Conservation (phyloP, 2,329 filamentous ascomycete genomes). For the Fusarium decemcellulare region DNA sequence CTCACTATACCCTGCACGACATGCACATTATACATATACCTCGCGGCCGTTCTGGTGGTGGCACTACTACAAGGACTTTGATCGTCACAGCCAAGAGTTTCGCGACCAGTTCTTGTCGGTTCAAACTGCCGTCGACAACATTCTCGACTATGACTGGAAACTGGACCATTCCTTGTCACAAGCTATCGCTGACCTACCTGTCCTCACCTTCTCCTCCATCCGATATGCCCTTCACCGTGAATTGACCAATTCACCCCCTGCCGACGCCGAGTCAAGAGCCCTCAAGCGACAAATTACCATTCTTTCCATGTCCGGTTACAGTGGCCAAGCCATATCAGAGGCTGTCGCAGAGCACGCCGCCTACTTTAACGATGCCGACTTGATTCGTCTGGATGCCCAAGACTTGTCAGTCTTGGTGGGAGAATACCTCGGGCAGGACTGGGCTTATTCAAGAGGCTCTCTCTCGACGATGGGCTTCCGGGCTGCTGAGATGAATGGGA, state of each 20-base stretch:
- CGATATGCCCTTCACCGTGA: conserved; percentile 48
- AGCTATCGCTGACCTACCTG: conserved; percentile 52
- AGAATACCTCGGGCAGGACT: conserved; percentile 77
- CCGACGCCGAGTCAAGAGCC: conserved; percentile 49
- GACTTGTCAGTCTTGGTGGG: conserved; percentile 79
- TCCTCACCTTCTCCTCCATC: conserved; percentile 52
- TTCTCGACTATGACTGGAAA: conserved; percentile 49
- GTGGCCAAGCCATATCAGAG: conserved; percentile 55
- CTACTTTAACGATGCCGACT: conserved; percentile 72
- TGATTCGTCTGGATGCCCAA: conserved; percentile 77
- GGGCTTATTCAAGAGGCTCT: conserved; percentile 61
- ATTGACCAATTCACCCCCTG: conserved; percentile 45
- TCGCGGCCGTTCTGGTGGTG: conserved; percentile 58
- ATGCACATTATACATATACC: conserved; percentile 52
- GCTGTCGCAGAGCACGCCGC: conserved; percentile 75
- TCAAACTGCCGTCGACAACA: conserved; percentile 45
- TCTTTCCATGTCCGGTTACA: conserved; percentile 55
- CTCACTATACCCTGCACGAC: conserved; percentile 51
- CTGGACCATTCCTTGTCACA: conserved; percentile 53
- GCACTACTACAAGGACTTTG: conserved; percentile 55
- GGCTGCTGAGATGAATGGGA: conserved; percentile 68
- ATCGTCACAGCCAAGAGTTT: conserved; percentile 46
- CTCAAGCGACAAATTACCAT: conserved; percentile 57
- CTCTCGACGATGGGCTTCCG: conserved; percentile 70
- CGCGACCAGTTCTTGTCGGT: conserved; percentile 49